Base-by-base conservation (phyloP, 805 yeast species). In the Candida alai region DNA sequence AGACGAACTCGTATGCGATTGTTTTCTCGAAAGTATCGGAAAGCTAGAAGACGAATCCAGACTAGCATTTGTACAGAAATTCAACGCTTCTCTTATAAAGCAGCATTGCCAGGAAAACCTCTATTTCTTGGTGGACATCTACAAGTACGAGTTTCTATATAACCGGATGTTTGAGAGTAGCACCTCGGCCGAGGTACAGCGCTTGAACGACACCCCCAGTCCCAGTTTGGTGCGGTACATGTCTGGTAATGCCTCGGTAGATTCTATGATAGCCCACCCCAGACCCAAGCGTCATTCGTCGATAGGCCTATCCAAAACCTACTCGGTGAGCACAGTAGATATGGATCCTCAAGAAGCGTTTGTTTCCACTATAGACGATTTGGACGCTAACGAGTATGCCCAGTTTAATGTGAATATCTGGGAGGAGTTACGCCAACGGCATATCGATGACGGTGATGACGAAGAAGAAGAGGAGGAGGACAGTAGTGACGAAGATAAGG, bases 31-130 rank as follows among this genome's bases (percentile, higher is more conserved):
- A 19, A 40, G 56, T 11, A 44, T 55, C 35, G 43, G 49, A 30
- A 38, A 40, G 15, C 40, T 41, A 16, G 19, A 35, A 12, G 49
- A 52, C 34, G 32, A 41, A 4, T 29, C 31, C 5, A 47, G 48
- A 13, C 17, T 36, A 10, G 39, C 39, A 3, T 36, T 39, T 16
- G 64, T 48, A 24, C 40, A 43, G 8, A 40, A 47, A 28, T 70
- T 70, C 46, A 50, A 49, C 30, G 46, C 51, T 11, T 64, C 52
- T 40, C 49, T 68, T 10, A 36, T 27, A 12, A 49, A 52, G 17
- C 53, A 60, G 22, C 76, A 71, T 41, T 65, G 73, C 47, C 60
- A 58, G 34, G 77, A 71, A 47, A 70, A 68, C 48, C 53, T 71
- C 26, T 47, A 57, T 28, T 71, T 71, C 37, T 47, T 71, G 19